Conservation (phyloP, 2,329 filamentous ascomycete species). For the Tolypocladium sp. region DNA sequence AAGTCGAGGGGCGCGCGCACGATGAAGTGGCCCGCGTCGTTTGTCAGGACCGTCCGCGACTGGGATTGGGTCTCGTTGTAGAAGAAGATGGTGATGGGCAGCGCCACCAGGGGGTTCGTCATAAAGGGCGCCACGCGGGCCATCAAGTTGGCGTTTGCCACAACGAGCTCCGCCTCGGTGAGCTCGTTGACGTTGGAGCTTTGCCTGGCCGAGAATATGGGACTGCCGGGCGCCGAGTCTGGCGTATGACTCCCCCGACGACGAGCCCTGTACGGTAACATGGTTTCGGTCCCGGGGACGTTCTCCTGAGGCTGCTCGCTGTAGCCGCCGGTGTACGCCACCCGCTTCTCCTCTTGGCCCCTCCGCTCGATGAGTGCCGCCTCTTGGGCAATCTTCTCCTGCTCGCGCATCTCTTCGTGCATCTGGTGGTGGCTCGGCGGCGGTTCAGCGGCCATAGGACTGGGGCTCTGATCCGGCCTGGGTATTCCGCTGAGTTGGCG, state of each 20-base stretch:
- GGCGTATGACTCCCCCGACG: slow-evolving; percentile 25
- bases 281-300: slow-evolving; percentile 19
- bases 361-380: slow-evolving; percentile 66
- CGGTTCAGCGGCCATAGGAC: slow-evolving; percentile 2
- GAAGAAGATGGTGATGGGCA: slow-evolving; percentile 86
- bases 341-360: slow-evolving; percentile 62
- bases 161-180: slow-evolving; percentile 63
- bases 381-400: slow-evolving; percentile 62
- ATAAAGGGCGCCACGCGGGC: slow-evolving; percentile 82
- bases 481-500: slow-evolving; percentile 81
- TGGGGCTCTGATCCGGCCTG: slow-evolving; percentile 24
- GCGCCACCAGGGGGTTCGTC: slow-evolving; percentile 67
- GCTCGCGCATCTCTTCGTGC: slow-evolving; percentile 41
- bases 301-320: slow-evolving; percentile 53
- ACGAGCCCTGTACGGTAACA: slow-evolving; percentile 14
- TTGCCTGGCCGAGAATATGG: slow-evolving; percentile 28
- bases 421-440: slow-evolving; percentile 14
- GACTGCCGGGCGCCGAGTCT: slow-evolving; percentile 33
- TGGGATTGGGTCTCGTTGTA: slow-evolving; percentile 79
- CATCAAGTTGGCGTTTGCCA: slow-evolving; percentile 83
- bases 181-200: slow-evolving; percentile 44
- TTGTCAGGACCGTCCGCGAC: slow-evolving; percentile 75
- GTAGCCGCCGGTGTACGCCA: slow-evolving; percentile 63
- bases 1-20: slow-evolving; percentile 78
- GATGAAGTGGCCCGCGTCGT: slow-evolving; percentile 82